Conservation (phyloP, 768 basidiomycete genomes). For the Boletus tomentosulus region DNA sequence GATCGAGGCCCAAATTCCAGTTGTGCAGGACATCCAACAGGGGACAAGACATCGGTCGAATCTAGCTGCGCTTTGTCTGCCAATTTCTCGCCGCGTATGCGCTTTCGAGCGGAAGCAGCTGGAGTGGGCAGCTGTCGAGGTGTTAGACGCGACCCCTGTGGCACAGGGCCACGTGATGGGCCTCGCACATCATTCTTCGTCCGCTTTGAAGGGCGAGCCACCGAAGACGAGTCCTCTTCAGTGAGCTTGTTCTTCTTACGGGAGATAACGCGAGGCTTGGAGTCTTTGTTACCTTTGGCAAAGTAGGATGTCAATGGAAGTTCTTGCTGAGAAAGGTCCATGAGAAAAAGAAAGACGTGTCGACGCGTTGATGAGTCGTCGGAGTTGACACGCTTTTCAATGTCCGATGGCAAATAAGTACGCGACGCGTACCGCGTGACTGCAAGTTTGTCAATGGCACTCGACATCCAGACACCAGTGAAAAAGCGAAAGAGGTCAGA, state of each 20-base stretch:
- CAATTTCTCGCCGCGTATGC: not conserved
- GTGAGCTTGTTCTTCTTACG: constrained; percentile 4
- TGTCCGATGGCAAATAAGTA: constrained; percentile 25
- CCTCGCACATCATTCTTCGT: constrained; percentile 5
- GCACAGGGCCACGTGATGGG: not conserved
- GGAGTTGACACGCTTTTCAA: constrained; percentile 41
- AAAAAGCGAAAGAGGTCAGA: constrained; percentile 65
- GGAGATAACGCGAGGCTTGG: not conserved
- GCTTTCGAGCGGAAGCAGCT: constrained; percentile 17
- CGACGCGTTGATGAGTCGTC: constrained; percentile 8
- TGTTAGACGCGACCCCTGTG: not conserved
- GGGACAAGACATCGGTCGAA: not conserved
- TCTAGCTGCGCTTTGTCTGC: not conserved
- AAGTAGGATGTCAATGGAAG: constrained; percentile 31
- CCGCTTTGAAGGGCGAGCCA: constrained; percentile 16
- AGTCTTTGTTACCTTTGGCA: constrained; percentile 10
- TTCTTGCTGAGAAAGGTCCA: constrained; percentile 33
- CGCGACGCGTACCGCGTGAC: constrained; percentile 17
- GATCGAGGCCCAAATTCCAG: constrained; percentile 1
- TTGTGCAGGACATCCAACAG: constrained; percentile 1
- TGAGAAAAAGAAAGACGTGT: constrained; percentile 3
- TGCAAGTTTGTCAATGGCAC: constrained; percentile 5
- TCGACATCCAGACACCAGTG: constrained; percentile 31
- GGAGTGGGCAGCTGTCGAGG: constrained; percentile 24
- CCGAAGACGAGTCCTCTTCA: constrained; percentile 2